Evolutionary conservation across 2,329 filamentous ascomycete species (phyloP).

Genomic region (Periconia sp.): DNA sequence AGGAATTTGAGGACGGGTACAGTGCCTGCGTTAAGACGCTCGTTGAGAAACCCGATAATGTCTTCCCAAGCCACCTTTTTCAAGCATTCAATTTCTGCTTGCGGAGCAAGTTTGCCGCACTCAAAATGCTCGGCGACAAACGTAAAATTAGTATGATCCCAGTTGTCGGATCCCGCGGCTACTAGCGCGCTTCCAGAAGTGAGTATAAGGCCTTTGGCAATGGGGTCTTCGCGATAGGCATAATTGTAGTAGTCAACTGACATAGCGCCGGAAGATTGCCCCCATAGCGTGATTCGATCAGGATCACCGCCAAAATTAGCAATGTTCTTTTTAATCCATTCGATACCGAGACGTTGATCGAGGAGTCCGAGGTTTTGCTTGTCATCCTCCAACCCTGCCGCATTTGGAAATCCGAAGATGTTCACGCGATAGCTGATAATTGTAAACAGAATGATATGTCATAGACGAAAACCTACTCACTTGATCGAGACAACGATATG

Average conservation of each 20-base stretch:
- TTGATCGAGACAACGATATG: constrained; percentile 44
- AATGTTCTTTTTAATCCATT: constrained; percentile 51
- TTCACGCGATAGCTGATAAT: constrained; percentile 40
- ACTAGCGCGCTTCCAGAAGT: constrained; percentile 29
- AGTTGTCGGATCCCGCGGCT: constrained; percentile 17
- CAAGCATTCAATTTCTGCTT: constrained; percentile 46
- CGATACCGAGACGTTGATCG: constrained; percentile 46
- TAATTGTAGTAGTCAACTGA: constrained; percentile 58
- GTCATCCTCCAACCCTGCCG: constrained; percentile 31
- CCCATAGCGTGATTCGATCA: constrained; percentile 46
- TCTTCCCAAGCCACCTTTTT: constrained; percentile 32
- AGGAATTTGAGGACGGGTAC: constrained; percentile 33
- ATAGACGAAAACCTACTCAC: constrained; percentile 31
- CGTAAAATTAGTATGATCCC: constrained; percentile 44
- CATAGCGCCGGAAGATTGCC: constrained; percentile 46
- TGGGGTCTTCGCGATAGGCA: constrained; percentile 56
- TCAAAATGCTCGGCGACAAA: constrained; percentile 45
- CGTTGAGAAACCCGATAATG: constrained; percentile 42
- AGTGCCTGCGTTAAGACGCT: constrained; percentile 30
- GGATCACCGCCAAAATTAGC: constrained; percentile 44
- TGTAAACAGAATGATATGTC: too few relatives aligned
- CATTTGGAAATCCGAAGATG: constrained; percentile 49
- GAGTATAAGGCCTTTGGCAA: constrained; percentile 41
- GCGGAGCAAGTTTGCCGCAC: constrained; percentile 29
- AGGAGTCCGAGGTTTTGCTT: constrained; percentile 48